These are phyloP conservation scores for Trametes villosa DNA, from an alignment of 768 basidiomycete species.

Conservation along the genomic window DNA sequence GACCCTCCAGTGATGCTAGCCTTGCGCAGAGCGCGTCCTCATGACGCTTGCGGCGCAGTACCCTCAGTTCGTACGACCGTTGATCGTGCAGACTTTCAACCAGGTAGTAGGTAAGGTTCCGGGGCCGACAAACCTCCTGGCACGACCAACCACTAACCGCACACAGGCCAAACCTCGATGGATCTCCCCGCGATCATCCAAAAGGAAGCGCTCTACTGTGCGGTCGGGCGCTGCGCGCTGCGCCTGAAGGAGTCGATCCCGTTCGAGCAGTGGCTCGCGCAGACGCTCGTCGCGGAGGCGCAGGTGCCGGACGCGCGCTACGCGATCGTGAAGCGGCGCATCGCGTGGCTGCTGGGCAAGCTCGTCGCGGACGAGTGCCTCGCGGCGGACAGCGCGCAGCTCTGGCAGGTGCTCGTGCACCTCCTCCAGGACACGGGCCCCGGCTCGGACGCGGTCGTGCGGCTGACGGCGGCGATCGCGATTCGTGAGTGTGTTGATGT, in stretches of 20 bases:
- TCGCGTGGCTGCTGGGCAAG: slow-evolving; percentile 93
- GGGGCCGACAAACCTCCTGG: no score
- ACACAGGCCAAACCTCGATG: slow-evolving; percentile 47
- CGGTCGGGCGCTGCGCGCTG: slow-evolving; percentile 79
- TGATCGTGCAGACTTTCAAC: slow-evolving; percentile 63
- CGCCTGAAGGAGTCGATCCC: slow-evolving; percentile 66
- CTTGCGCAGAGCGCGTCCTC: slow-evolving; percentile 92
- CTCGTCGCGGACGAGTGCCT: slow-evolving; percentile 77
- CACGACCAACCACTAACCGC: neutral
- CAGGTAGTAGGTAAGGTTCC: slow-evolving; percentile 55
- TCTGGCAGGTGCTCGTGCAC: slow-evolving; percentile 85
- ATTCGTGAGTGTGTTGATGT: slow-evolving; percentile 87
- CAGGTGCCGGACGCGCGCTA: slow-evolving; percentile 65
- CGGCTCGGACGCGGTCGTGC: slow-evolving; percentile 83
- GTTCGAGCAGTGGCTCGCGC: slow-evolving; percentile 71
- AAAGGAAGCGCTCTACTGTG: slow-evolving; percentile 89
- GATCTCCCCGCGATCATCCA: slow-evolving; percentile 68
- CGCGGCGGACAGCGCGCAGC: slow-evolving; percentile 57
- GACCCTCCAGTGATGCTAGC: slow-evolving; percentile 47
- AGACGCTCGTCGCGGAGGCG: slow-evolving; percentile 62
- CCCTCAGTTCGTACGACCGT: slow-evolving; percentile 65
- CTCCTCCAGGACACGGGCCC: slow-evolving; percentile 70
- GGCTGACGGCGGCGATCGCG: slow-evolving; percentile 81
- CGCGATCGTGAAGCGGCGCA: slow-evolving; percentile 90
- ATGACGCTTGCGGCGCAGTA: slow-evolving; percentile 78